These are phyloP conservation scores for Raffaelea ambrosiae DNA, from an alignment of 2,329 filamentous ascomycete species.

Conservation along the genomic window DNA sequence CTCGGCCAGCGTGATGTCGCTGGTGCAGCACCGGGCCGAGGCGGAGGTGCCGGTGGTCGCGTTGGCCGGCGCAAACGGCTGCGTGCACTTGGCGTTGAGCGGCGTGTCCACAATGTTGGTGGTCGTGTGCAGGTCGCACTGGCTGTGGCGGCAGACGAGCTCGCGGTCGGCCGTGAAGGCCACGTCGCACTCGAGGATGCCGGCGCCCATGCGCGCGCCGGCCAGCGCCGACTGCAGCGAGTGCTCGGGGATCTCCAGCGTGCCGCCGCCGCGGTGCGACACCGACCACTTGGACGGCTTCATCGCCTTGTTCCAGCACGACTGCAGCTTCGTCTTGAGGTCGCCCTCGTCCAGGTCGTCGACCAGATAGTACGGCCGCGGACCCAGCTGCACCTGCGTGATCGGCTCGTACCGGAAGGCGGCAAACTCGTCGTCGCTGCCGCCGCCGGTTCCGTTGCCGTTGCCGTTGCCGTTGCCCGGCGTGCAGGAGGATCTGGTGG, in stretches of 20 bases:
- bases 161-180: conserved; percentile 56
- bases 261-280: conserved; percentile 53
- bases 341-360: conserved; percentile 52
- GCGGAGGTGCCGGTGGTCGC: conserved; percentile 37
- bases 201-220: conserved; percentile 54
- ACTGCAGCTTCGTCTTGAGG: conserved; percentile 50
- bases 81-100: conserved; percentile 55
- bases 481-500: not conserved
- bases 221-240: conserved; percentile 50
- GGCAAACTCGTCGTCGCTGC: not conserved
- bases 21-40: conserved; percentile 60
- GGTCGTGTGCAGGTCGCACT: conserved; percentile 61
- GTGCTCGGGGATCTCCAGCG: conserved; percentile 58
- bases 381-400: conserved; percentile 44
- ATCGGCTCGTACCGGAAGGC: not conserved
- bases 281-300: conserved; percentile 48
- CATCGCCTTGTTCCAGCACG: conserved; percentile 47
- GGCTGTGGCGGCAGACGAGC: conserved; percentile 60
- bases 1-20: conserved; percentile 59
- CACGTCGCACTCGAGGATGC: conserved; percentile 60
- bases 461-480: not conserved
- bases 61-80: conserved; percentile 48
- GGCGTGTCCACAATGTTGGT: conserved; percentile 57
- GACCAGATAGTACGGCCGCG: conserved; percentile 56
- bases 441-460: too few relatives aligned